Percentiles rank a stretch among this genome's conserved stretches.
These are phyloP conservation scores for Leccinum longicurvipes DNA, from an alignment of 768 basidiomycete species.

Conservation along the genomic window DNA sequence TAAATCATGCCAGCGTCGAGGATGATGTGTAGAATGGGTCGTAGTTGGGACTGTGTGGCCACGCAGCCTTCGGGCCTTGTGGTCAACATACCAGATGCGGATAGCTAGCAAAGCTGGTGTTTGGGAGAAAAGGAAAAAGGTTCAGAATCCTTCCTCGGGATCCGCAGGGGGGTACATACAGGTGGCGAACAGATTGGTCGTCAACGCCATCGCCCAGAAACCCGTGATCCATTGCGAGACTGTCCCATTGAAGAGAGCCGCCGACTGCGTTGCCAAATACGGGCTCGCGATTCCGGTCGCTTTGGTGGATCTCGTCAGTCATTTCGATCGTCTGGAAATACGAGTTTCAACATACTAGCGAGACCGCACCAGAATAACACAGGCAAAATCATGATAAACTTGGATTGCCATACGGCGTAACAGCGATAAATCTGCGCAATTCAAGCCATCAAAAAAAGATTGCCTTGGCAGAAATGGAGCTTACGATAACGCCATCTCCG, in stretches of 20 bases:
- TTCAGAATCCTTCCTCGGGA: neutral
- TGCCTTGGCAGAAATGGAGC: too few relatives aligned
- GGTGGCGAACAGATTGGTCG: slow-evolving; percentile 2
- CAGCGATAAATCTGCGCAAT: neutral
- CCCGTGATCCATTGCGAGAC: neutral
- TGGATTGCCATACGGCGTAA: neutral
- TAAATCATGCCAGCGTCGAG: slow-evolving; percentile 8
- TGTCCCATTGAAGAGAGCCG: neutral
- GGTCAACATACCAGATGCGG: neutral
- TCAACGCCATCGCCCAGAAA: slow-evolving; percentile 2
- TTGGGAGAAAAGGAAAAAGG: neutral
- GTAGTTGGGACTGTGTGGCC: neutral
- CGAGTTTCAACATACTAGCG: neutral
- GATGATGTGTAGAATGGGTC: neutral
- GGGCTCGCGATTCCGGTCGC: slow-evolving; percentile 15
- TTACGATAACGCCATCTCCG: neutral
- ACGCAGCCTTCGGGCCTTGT: neutral
- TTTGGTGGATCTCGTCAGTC: neutral
- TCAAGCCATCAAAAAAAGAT: neutral
- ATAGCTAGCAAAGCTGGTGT: neutral
- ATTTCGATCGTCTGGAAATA: neutral
- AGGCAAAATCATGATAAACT: neutral
- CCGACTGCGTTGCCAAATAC: slow-evolving; percentile 9
- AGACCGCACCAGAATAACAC: neutral
- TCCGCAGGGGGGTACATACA: neutral